These are phyloP conservation scores for Aegilops speltoides DNA, from an alignment of 176 grass and related monocot species.

Conservation along the genomic window DNA sequence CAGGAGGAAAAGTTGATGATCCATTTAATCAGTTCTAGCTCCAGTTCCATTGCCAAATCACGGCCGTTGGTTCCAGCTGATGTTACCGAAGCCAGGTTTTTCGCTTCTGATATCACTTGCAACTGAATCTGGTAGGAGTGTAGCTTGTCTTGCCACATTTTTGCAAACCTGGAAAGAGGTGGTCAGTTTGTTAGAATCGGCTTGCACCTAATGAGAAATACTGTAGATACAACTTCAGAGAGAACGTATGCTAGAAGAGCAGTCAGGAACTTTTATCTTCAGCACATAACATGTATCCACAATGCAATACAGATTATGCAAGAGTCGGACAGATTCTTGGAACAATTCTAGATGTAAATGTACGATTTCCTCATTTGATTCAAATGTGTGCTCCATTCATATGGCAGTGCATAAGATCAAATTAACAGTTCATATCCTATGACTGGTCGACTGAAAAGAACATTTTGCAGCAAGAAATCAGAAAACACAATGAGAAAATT, in stretches of 20 bases:
- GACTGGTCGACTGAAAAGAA: background rate
- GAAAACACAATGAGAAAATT: background rate
- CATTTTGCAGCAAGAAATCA: background rate
- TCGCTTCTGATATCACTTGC: conserved; percentile 55
- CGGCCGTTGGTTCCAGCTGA: conserved; percentile 28
- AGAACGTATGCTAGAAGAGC: background rate
- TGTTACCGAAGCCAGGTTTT: conserved; percentile 47
- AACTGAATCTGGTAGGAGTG: conserved; percentile 66
- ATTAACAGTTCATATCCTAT: background rate
- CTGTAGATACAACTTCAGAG: background rate
- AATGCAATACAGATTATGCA: background rate
- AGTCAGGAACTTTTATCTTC: background rate
- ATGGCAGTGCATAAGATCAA: background rate
- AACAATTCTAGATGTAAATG: conserved; percentile 9
- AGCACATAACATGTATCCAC: background rate
- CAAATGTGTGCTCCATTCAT: background rate
- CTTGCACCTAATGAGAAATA: background rate
- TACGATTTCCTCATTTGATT: background rate
- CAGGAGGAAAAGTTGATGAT: conserved; percentile 71
- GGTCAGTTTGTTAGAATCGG: background rate
- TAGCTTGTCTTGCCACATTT: conserved; percentile 84
- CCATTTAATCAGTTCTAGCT: conserved; percentile 92
- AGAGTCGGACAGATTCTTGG: background rate
- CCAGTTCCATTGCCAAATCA: conserved; percentile 55
- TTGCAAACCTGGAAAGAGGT: conserved; percentile 58